Conservation (phyloP, 306 rosid genomes). For the Cucurbita maxima region DNA sequence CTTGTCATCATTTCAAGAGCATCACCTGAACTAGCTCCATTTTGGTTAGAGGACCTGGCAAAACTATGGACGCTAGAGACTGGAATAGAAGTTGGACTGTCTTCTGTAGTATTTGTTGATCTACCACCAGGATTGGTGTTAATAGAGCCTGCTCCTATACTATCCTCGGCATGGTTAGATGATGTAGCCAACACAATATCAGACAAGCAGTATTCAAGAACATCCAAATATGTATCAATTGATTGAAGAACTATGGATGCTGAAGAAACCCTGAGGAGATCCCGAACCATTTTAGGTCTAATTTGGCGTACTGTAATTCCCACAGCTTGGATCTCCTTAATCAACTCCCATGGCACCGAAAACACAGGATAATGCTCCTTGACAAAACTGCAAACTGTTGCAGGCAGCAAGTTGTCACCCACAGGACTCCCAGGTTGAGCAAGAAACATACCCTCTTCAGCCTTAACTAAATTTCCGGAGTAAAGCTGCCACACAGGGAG, state of each 20-base stretch:
- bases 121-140: slow-evolving; percentile 12
- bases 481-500: slow-evolving; percentile 96
- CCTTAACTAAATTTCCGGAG: slow-evolving; percentile 93
- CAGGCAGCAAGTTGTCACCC: slow-evolving; percentile 65
- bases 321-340: slow-evolving; percentile 76
- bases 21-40: slow-evolving; percentile 79
- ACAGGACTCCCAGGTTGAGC: slow-evolving; percentile 91
- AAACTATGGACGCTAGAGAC: slow-evolving; percentile 26
- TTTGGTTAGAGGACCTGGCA: slow-evolving; percentile 33
- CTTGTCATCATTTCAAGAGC: slow-evolving; percentile 95
- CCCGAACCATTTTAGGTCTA: slow-evolving; percentile 92
- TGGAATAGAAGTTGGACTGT: slow-evolving; percentile 29
- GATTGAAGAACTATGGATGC: slow-evolving; percentile 53
- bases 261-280: slow-evolving; percentile 54
- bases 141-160: slow-evolving; percentile 14
- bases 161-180: slow-evolving; percentile 27
- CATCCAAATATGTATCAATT: slow-evolving; percentile 80
- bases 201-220: slow-evolving; percentile 90
- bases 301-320: slow-evolving; percentile 68
- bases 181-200: slow-evolving; percentile 41
- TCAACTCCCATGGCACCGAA: slow-evolving; percentile 95
- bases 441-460: slow-evolving; percentile 98
- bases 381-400: slow-evolving; percentile 90
- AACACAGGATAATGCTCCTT: slow-evolving; percentile 96
- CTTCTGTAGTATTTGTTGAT: slow-evolving; percentile 24